Percentiles rank a stretch among this genome's conserved stretches.
These are phyloP conservation scores for Nitzschia inconspicua DNA, from an alignment of 108 stramenopile species.

Conservation along the genomic window DNA sequence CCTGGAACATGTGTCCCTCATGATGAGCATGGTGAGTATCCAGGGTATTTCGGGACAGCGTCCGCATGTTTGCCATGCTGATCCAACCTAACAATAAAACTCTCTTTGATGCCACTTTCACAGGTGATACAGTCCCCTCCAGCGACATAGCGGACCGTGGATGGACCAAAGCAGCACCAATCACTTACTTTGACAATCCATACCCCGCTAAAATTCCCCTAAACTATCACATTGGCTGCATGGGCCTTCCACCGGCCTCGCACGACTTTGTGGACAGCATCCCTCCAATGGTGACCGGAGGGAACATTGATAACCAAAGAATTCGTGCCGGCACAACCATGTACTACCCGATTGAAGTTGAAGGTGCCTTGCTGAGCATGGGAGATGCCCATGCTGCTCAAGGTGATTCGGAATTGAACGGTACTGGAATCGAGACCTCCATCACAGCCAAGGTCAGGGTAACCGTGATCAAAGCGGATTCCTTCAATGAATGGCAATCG, in stretches of 20 bases:
- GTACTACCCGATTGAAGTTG: conserved; percentile 73
- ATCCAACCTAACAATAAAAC: too few relatives aligned
- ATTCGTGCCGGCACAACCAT: conserved; percentile 54
- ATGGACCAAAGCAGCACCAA: conserved; percentile 25
- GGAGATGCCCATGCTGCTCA: conserved; percentile 71
- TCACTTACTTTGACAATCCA: conserved; percentile 28
- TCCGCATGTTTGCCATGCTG: too few relatives aligned
- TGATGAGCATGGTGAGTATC: conserved; percentile 21
- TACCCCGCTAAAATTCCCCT: conserved; percentile 36
- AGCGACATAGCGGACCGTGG: conserved; percentile 6
- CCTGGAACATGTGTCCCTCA: conserved; percentile 43
- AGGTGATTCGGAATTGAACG: conserved; percentile 50
- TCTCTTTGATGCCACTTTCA: too few relatives aligned
- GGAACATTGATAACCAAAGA: conserved; percentile 72
- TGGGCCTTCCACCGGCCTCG: conserved; percentile 40
- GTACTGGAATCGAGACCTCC: conserved; percentile 39
- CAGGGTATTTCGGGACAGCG: neutral
- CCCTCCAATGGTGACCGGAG: conserved; percentile 52
- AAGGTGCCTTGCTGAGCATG: conserved; percentile 60
- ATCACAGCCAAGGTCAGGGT: conserved; percentile 33
- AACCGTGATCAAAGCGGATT: conserved; percentile 34
- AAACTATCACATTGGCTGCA: conserved; percentile 41
- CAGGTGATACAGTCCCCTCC: neutral
- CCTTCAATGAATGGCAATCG: conserved; percentile 21
- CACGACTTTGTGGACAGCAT: conserved; percentile 38